Conservation (phyloP, 257 asterid genomes). For the Capsicum rhomboideum region DNA sequence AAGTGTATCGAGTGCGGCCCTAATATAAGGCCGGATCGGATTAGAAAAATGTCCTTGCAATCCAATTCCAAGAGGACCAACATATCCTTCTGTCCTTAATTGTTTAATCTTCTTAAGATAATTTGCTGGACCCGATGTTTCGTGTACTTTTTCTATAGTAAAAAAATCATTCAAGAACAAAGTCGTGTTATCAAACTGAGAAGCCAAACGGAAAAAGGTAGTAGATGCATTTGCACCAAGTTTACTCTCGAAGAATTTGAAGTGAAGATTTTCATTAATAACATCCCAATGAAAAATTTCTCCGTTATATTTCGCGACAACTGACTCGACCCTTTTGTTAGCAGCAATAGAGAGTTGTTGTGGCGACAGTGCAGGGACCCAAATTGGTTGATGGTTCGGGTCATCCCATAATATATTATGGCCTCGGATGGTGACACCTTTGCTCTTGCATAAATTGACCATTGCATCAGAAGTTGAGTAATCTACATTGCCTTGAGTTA, state of each 20-base stretch:
- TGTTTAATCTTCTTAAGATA: conserved; percentile 33
- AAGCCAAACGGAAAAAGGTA: conserved; percentile 18
- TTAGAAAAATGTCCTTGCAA: conserved; percentile 28
- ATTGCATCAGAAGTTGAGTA: conserved; percentile 39
- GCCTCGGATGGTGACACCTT: conserved; percentile 34
- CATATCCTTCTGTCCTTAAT: conserved; percentile 25
- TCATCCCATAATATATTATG: conserved; percentile 61
- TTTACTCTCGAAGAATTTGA: conserved; percentile 25
- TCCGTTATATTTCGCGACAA: conserved; percentile 27
- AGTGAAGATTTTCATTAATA: conserved; percentile 52
- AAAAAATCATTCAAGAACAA: conserved; percentile 53
- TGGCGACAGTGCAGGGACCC: conserved; percentile 30
- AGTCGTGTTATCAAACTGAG: conserved; percentile 28
- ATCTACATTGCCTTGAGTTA: conserved; percentile 26
- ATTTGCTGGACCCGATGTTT: conserved; percentile 21
- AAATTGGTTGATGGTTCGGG: conserved; percentile 16
- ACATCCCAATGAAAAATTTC: conserved; percentile 68
- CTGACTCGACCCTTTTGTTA: conserved; percentile 22
- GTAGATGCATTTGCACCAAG: conserved; percentile 35
- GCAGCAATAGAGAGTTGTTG: conserved; percentile 20
- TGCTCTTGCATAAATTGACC: conserved; percentile 28
- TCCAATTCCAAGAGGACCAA: conserved; percentile 29
- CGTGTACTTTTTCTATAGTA: conserved; percentile 35
- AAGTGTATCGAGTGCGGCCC: conserved; percentile 40
- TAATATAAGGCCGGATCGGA: conserved; percentile 25